Percentiles rank a stretch among this genome's conserved stretches.
phyloP scores from a whole-genome alignment of 306 rosid genomes.

The Sicyos edulis region DNA sequence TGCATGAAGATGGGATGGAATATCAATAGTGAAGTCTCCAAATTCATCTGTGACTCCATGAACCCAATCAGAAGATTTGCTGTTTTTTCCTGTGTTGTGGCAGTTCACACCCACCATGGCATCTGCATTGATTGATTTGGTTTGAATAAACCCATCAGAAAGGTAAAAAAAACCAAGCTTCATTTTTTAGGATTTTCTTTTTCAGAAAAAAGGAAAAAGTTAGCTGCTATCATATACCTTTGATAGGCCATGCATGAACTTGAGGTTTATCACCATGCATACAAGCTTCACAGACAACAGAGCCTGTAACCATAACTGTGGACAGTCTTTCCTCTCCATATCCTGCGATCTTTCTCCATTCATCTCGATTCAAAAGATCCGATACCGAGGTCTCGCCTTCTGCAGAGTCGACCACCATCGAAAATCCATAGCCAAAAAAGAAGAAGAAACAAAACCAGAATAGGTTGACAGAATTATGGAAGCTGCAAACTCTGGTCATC shows the following conservation, averaged over 20 bases:
- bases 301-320: conserved; percentile 79
- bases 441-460: conserved; percentile 25
- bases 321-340: conserved; percentile 91
- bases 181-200: not conserved
- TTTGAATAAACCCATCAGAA: not conserved
- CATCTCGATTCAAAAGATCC: conserved; percentile 48
- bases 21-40: conserved; percentile 74
- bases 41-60: conserved; percentile 52
- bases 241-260: conserved; percentile 62
- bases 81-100: conserved; percentile 29
- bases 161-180: not conserved
- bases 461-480: not conserved
- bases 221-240: conserved; percentile 37
- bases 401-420: not conserved
- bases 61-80: conserved; percentile 38
- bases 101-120: conserved; percentile 58
- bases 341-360: conserved; percentile 62
- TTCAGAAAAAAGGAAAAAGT: too few relatives aligned
- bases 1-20: conserved; percentile 77
- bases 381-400: conserved; percentile 23
- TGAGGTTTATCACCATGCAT: conserved; percentile 28
- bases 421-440: conserved; percentile 22
- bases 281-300: conserved; percentile 54
- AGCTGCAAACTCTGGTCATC: conserved; percentile 1
- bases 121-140: conserved; percentile 40